A percentile compares a stretch with the other conserved stretches of the same genome.
Conservation (phyloP, 2,329 filamentous ascomycete genomes). For the Cladosporium sp. region DNA sequence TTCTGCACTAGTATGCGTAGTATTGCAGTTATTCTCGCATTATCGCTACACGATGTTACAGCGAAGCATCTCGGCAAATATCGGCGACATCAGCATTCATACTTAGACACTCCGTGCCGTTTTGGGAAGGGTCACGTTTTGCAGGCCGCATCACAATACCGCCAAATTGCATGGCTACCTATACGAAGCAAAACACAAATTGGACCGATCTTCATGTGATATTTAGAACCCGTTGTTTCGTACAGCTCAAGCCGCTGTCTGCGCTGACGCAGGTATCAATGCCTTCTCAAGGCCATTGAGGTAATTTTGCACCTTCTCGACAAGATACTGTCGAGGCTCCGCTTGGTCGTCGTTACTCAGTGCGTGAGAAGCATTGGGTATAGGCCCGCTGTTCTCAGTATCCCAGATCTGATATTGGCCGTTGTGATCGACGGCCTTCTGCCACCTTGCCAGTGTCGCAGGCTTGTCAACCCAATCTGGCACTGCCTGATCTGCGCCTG, state of each 20-base stretch:
- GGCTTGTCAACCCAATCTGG: constrained; percentile 59
- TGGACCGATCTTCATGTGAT: neutral
- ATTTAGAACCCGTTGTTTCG: neutral
- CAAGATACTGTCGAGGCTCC: constrained; percentile 36
- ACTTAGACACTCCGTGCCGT: neutral
- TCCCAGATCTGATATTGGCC: constrained; percentile 48
- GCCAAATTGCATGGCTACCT: neutral
- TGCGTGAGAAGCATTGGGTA: constrained; percentile 52
- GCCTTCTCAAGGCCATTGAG: constrained; percentile 17
- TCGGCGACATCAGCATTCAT: neutral
- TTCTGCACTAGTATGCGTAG: neutral
- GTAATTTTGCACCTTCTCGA: constrained; percentile 25
- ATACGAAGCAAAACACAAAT: neutral
- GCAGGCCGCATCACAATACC: neutral
- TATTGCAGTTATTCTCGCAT: neutral
- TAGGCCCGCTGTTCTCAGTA: constrained; percentile 48
- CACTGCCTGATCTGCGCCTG: constrained; percentile 66
- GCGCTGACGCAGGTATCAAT: neutral
- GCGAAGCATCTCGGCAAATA: neutral
- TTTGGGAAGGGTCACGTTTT: neutral
- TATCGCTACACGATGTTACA: neutral
- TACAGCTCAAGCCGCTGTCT: neutral
- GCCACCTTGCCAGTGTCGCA: constrained; percentile 59
- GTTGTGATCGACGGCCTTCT: constrained; percentile 45
- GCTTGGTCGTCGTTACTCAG: constrained; percentile 51